Evolutionary conservation across 2,329 filamentous ascomycete species (phyloP).

Genomic region (Hymenoscyphus fraxineus): DNA sequence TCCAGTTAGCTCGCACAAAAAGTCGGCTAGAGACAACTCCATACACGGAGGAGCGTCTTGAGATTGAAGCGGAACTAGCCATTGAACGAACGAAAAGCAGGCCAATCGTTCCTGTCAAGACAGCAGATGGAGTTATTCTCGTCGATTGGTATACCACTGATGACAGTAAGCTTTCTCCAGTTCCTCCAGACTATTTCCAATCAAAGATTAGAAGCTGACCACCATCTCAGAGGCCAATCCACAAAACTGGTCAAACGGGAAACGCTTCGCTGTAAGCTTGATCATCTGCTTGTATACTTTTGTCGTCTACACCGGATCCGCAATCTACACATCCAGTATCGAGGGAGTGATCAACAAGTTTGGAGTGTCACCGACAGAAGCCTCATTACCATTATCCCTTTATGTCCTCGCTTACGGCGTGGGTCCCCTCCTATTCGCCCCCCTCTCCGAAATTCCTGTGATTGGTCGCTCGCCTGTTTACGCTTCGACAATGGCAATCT

Average conservation of each 20-base stretch:
- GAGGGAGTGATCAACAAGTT: constrained; percentile 50
- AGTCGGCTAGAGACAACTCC: constrained; percentile 29
- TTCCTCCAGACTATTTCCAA: background rate
- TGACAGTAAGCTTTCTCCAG: constrained; percentile 3
- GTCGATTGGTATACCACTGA: constrained; percentile 55
- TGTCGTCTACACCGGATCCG: constrained; percentile 50
- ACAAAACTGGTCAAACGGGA: constrained; percentile 49
- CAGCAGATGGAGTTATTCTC: constrained; percentile 46
- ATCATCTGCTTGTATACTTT: constrained; percentile 57
- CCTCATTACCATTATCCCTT: constrained; percentile 56
- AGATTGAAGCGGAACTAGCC: constrained; percentile 37
- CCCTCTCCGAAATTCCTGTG: constrained; percentile 61
- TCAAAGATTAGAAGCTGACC: background rate
- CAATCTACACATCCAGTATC: constrained; percentile 46
- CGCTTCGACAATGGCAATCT: constrained; percentile 63
- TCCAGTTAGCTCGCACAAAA: constrained; percentile 23
- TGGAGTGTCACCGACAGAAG: constrained; percentile 47
- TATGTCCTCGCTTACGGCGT: constrained; percentile 63
- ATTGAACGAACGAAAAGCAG: constrained; percentile 40
- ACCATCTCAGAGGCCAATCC: constrained; percentile 48
- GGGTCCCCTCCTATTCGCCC: constrained; percentile 63
- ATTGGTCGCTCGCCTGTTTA: constrained; percentile 68
- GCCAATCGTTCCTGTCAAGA: constrained; percentile 43
- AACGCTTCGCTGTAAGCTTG: constrained; percentile 40
- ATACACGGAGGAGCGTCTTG: constrained; percentile 38